Conservation (phyloP, 306 rosid genomes). For the Inga laurina region DNA sequence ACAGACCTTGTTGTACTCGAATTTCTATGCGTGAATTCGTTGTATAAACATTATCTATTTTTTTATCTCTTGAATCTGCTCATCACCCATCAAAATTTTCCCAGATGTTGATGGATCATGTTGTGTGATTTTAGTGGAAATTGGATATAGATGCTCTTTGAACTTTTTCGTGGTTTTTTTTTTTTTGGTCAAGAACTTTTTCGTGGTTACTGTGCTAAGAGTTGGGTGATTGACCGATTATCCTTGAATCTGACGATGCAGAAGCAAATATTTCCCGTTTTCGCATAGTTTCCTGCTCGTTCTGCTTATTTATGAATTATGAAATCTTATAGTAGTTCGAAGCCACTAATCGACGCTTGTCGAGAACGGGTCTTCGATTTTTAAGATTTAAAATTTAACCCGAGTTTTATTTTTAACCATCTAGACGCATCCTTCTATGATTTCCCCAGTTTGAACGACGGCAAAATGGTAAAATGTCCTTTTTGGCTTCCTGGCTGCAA, state of each 20-base stretch:
- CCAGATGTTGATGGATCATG: background rate
- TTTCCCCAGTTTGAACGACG: background rate
- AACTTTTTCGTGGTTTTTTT: background rate
- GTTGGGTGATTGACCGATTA: no score
- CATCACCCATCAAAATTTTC: background rate
- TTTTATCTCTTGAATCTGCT: background rate
- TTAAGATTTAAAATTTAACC: no score
- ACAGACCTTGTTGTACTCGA: background rate
- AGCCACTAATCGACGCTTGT: background rate
- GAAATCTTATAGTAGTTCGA: background rate
- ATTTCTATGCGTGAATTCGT: background rate
- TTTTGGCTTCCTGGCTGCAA: background rate
- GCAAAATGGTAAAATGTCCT: background rate
- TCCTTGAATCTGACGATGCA: no score
- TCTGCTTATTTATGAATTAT: no score
- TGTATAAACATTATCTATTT: background rate
- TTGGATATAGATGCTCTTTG: background rate
- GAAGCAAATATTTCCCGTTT: no score
- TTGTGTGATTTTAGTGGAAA: background rate
- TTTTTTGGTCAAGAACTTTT: no score
- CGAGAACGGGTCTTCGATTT: background rate
- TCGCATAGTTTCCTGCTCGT: no score
- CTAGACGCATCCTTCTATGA: background rate
- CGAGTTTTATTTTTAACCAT: background rate
- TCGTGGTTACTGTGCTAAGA: background rate